These are phyloP conservation scores for Suillus hirtellus DNA, from an alignment of 768 basidiomycete genomes.

Conservation along the genomic window DNA sequence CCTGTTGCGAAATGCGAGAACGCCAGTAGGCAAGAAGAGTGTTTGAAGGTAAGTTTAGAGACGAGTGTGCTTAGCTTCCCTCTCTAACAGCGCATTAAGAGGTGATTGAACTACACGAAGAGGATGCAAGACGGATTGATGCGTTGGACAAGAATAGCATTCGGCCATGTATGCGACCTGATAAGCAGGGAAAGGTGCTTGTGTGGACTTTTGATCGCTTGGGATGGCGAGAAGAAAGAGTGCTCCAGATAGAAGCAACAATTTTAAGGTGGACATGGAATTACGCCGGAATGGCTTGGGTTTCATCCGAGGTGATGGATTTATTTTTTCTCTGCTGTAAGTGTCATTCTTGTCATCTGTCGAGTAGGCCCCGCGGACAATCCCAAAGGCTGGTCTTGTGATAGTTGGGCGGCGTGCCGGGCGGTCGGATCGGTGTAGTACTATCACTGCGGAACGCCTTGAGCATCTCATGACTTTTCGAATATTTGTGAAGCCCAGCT, in stretches of 20 bases:
- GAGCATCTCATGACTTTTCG: neutral
- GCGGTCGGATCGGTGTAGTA: neutral
- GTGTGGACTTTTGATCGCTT: constrained; percentile 48
- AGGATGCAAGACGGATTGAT: constrained; percentile 35
- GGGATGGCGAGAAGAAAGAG: constrained; percentile 39
- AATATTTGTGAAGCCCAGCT: neutral
- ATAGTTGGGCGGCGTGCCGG: neutral
- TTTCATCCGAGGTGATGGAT: neutral
- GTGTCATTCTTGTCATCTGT: neutral
- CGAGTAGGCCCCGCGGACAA: neutral
- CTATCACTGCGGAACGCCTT: neutral
- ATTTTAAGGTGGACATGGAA: neutral
- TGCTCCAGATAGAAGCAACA: neutral
- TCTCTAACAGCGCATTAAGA: constrained; percentile 13
- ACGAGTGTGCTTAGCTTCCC: neutral
- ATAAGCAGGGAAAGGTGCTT: constrained; percentile 33
- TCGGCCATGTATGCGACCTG: constrained; percentile 29
- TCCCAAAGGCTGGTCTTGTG: constrained; percentile 4
- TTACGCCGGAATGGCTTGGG: neutral
- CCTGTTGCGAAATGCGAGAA: constrained; percentile 58
- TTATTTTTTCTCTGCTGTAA: neutral
- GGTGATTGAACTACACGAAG: constrained; percentile 32
- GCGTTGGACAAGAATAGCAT: constrained; percentile 34
- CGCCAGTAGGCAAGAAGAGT: constrained; percentile 48
- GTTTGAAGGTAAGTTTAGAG: constrained; percentile 41